Percentiles rank a stretch among this genome's conserved stretches.
phyloP scores from a whole-genome alignment of 2,329 filamentous ascomycete species.

The Beauveria caledonica region DNA sequence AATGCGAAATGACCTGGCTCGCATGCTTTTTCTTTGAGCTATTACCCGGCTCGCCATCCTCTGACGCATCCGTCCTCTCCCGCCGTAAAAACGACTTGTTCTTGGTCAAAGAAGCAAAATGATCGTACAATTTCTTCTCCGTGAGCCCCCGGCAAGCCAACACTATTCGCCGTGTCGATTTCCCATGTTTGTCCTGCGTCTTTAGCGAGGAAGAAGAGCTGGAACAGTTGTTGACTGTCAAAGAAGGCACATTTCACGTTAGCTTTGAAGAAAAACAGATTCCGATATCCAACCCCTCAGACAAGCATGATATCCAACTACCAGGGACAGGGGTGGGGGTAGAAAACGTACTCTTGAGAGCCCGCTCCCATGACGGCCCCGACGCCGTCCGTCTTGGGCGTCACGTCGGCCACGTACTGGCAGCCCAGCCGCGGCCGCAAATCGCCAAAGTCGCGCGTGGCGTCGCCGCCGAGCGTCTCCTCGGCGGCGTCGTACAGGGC shows the following conservation, averaged over 20 bases:
- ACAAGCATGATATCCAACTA: constrained; percentile 15
- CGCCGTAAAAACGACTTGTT: constrained; percentile 48
- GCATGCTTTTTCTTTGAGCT: constrained; percentile 14
- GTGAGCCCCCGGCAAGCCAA: constrained; percentile 55
- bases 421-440: constrained; percentile 56
- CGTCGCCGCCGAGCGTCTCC: constrained; percentile 49
- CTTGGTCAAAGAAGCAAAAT: constrained; percentile 56
- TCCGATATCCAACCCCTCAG: too few relatives aligned
- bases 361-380: constrained; percentile 57
- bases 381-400: constrained; percentile 48
- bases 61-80: constrained; percentile 52
- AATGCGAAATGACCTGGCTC: background rate
- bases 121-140: constrained; percentile 55
- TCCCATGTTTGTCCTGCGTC: constrained; percentile 39
- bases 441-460: constrained; percentile 56
- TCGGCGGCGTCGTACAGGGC: constrained; percentile 64
- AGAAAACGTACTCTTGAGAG: constrained; percentile 54
- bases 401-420: constrained; percentile 65
- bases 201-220: constrained; percentile 51
- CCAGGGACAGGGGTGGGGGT: too few relatives aligned
- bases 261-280: background rate
- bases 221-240: constrained; percentile 46
- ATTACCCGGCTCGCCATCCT: constrained; percentile 39
- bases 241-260: background rate
- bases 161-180: constrained; percentile 45